Percentiles rank a stretch among this genome's conserved stretches.
Conservation (phyloP, 192 early-diverging fungal genomes). For the Coemansia umbellata region DNA sequence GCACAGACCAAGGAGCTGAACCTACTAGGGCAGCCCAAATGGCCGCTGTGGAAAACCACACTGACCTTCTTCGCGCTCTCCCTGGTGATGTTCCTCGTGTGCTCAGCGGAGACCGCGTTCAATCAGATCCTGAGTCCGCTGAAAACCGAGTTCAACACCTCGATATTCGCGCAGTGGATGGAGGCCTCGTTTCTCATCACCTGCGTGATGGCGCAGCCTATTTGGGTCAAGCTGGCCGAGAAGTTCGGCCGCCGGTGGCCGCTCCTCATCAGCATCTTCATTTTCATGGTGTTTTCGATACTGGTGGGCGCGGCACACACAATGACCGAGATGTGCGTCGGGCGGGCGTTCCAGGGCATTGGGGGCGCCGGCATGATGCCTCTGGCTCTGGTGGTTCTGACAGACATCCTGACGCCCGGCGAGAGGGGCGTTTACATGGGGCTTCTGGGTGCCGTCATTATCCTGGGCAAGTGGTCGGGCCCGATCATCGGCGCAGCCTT, state of each 20-base stretch:
- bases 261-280: conserved; percentile 29
- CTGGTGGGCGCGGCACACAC: conserved; percentile 40
- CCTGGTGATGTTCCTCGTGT: conserved; percentile 65
- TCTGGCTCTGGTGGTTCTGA: conserved; percentile 66
- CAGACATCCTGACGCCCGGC: conserved; percentile 65
- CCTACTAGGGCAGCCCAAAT: conserved; percentile 41
- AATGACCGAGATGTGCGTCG: conserved; percentile 58
- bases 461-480: conserved; percentile 60
- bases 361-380: conserved; percentile 67
- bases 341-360: conserved; percentile 67
- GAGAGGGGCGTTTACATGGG: conserved; percentile 72
- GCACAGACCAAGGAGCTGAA: conserved; percentile 11
- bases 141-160: conserved; percentile 61
- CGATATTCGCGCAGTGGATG: conserved; percentile 74
- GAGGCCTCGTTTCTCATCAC: conserved; percentile 69
- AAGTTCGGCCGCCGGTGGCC: conserved; percentile 56
- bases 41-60: conserved; percentile 19
- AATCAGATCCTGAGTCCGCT: conserved; percentile 72
- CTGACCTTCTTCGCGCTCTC: conserved; percentile 44
- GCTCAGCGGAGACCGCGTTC: conserved; percentile 78
- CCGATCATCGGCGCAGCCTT: conserved; percentile 69
- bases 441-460: conserved; percentile 59
- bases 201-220: conserved; percentile 64
- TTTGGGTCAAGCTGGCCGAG: conserved; percentile 84
- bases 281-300: conserved; percentile 50